Evolutionary conservation across 2,329 filamentous ascomycete species (phyloP), one percentile per base, ranked within the genome.

Genomic region (Cladosporium sp.): DNA sequence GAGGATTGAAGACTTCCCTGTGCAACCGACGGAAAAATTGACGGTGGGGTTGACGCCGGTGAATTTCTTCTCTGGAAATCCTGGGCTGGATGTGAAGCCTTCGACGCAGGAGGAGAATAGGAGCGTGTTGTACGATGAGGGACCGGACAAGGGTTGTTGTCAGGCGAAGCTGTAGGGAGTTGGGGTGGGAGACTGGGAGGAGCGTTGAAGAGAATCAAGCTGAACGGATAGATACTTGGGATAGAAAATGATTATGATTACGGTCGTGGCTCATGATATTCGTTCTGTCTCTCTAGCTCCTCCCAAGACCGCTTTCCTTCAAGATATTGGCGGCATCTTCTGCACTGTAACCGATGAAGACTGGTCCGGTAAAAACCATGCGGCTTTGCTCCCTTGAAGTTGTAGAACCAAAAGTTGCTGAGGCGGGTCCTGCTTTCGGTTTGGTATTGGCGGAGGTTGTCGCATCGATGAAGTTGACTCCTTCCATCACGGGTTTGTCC

Each of bases 341-440:
- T 54, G 89, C 80, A 8, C 86, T 83, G 63, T 96, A 96, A 0
- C 92, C 92, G 61, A 97, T 89, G 64, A 96, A 96, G 0, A 96
- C 90, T 0, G 92, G 92, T 0, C 92, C 92, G 7, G 88, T 95
- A 64, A 96, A 96, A 0, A 95, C 76, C 80, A 96, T 86, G 60
- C 86, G 85, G 8, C 88, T 80, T 8, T 65, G 63, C 41, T 59
- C 22, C 4, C 36, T 53, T 48, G 19, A 30, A 20, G 27, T n/a
- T 15, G 32, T 36, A n/a, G 32, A 7, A 7, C 15, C 15, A 20
- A 18, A 7, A 32, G 27, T 15, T 24, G 15, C 12, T 15, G 32
- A 18, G 7, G 38, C 40, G 13, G 17, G 18, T 38, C 29, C 18
- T 32, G 29, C 30, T 27, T 38, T 30, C 19, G 24, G 24, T 18